A percentile compares a stretch with the other conserved stretches of the same genome.
Conservation (phyloP, 1,139 yeast genomes). For the Blastobotrys petasosporus region DNA sequence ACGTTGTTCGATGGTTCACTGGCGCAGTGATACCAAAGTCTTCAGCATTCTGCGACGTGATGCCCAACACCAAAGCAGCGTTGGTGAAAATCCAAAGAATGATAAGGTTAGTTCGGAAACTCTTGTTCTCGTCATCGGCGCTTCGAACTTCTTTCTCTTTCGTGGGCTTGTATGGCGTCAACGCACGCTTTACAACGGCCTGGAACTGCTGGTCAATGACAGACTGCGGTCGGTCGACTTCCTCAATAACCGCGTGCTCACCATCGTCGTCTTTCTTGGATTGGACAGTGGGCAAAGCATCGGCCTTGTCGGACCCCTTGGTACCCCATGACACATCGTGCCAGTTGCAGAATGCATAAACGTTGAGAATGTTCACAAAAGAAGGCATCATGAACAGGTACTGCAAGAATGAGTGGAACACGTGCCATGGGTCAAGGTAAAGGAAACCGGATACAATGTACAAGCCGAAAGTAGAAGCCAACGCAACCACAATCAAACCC, state of each 20-base stretch:
- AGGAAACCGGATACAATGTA: slow-evolving; percentile 63
- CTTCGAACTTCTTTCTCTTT: slow-evolving; percentile 33
- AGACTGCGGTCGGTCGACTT: slow-evolving; percentile 64
- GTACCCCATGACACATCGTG: slow-evolving; percentile 99
- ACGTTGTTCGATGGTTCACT: slow-evolving; percentile 38
- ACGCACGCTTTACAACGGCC: slow-evolving; percentile 40
- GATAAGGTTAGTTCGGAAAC: slow-evolving; percentile 77
- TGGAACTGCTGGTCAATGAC: slow-evolving; percentile 49
- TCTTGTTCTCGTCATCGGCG: slow-evolving; percentile 56
- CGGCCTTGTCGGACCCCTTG: slow-evolving; percentile 70
- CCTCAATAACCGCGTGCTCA: slow-evolving; percentile 69
- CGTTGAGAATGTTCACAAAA: slow-evolving; percentile 66
- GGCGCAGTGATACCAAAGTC: slow-evolving; percentile 34
- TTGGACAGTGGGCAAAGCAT: slow-evolving; percentile 50
- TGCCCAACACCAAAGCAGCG: slow-evolving; percentile 63
- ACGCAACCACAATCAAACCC: slow-evolving; percentile 61
- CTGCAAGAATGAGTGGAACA: slow-evolving; percentile 78
- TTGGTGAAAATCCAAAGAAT: slow-evolving; percentile 75
- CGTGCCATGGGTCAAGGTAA: slow-evolving; percentile 94
- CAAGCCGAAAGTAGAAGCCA: slow-evolving; percentile 87
- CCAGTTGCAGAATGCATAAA: slow-evolving; percentile 91
- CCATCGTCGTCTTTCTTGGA: slow-evolving; percentile 53
- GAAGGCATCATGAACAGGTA: slow-evolving; percentile 84
- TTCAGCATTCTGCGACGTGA: slow-evolving; percentile 35
- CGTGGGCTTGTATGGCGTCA: slow-evolving; percentile 38